Evolutionary conservation across 2,329 filamentous ascomycete genomes (phyloP), one percentile per base, ranked within the genome.

Genomic region (Epichloe festucae): DNA sequence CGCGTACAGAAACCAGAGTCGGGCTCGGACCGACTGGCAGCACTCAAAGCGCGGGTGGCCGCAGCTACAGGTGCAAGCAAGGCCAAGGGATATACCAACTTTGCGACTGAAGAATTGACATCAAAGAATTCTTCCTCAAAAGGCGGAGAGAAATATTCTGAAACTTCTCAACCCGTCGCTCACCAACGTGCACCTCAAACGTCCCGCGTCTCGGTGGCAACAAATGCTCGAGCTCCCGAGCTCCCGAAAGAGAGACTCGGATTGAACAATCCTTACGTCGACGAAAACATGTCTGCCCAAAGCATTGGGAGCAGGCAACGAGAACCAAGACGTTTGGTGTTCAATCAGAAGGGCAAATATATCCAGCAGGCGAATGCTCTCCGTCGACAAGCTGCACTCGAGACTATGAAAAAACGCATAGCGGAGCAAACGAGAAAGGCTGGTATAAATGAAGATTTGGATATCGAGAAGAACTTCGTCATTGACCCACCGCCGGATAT

Each of bases 271-370:
- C 89, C 90, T 0, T 96, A 95, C 65, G 90, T 85, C 57, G 88
- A 94, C 60, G 75, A 84, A 7, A 84, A 72, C 57, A 67, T 82
- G 12, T 76, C 78, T n/a, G 71, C 76, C 4, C 81, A 84, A 74
- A 75, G 57, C 71, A 73, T 50, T 62, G 56, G 73, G 67, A 61
- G 64, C 35, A 87, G 84, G 59, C 73, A 77, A 39, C 78, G 89
- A 48, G 77, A 86, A 56, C 79, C 88, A 11, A 82, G 87, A 54
- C 82, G 87, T 57, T 75, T 98, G 17, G 72, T 89, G 12, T 97
- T 98, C 73, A 95, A 96, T 61, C 84, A 90, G 59, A 94, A 95
- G 67, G 93, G 93, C 50, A 97, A 97, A 76, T 97, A 95, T 63
- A 95, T 97, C 54, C 85, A 89, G 57, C 91, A 97, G 69, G 93